Evolutionary conservation across 1,284 basidiomycete species (phyloP), one percentile per base, ranked within the genome.

Genomic region (Lentinula novae-zelandiae): DNA sequence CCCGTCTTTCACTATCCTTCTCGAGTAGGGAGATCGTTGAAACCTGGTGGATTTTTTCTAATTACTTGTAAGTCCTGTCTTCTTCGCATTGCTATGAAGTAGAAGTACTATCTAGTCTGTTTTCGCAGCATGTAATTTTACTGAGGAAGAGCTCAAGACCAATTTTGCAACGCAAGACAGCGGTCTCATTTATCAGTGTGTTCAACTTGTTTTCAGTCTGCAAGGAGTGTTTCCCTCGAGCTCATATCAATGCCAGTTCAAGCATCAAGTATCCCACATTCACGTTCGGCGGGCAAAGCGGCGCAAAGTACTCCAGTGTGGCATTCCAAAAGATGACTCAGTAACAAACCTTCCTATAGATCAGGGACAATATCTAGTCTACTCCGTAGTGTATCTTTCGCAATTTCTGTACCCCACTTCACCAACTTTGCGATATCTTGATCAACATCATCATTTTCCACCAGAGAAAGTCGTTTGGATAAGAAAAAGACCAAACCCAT

Each of bases 51-150:
- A 4, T 76, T 81, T 66, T 94, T 96, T 69, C 76, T 96, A 51
- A 93, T 96, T 62, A 95, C 93, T 40, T 94, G 92, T 92, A 67
- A 34, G 71, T 20, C 39, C 44, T 13, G 33, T 27, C 22, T 36
- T 40, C 36, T 52, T 7, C 55, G 33, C 51, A 13, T 53, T 7
- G 17, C 40, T 31, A 27, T 27, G 27, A 27, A 27, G 27, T 27
- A 27, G 27, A 27, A 27, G 27, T 27, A 27, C 27, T 27, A 27
- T 27, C 27, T 27, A 27, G 27, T 27, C 38, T 54, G 42, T 34
- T 9, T 34, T 12, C 10, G 12, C 62, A 91, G 88, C 90, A 6
- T 96, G 94, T 71, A 96, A 96, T 70, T 96, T 95, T 70, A 96
- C 94, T 0, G 86, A 93, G 66, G 82, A 87, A 31, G 95, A 96